These are phyloP conservation scores for Mucor indicus DNA, from an alignment of 371 early-diverging fungal genomes.

Conservation along the genomic window DNA sequence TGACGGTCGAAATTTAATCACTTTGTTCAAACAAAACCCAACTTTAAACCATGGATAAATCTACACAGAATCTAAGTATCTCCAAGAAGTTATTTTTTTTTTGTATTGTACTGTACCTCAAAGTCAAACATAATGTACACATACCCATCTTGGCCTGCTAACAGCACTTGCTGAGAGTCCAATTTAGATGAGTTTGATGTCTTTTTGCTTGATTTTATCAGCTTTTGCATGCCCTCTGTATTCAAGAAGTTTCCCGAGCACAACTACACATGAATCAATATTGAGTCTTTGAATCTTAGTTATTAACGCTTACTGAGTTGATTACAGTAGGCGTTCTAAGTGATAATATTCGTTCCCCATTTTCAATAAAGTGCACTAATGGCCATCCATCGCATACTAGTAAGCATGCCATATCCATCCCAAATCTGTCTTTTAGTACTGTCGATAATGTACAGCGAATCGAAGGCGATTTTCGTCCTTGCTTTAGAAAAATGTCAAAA, in stretches of 20 bases:
- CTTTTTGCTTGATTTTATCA: conserved; percentile 3
- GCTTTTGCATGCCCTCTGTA: conserved; percentile 5
- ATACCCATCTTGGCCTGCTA: conserved; percentile 45
- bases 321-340: conserved; percentile 30
- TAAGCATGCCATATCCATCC: conserved; percentile 30
- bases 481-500: conserved; percentile 9
- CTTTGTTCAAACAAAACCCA: conserved; percentile 27
- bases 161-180: conserved; percentile 29
- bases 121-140: conserved; percentile 43
- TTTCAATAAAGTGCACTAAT: conserved; percentile 38
- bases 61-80: conserved; percentile 7
- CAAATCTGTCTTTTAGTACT: conserved; percentile 31
- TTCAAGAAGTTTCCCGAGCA: conserved; percentile 41
- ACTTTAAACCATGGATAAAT: conserved; percentile 35
- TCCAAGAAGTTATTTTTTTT: not conserved
- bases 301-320: conserved; percentile 31
- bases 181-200: conserved; percentile 2
- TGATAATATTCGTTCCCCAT: conserved; percentile 26
- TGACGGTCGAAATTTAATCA: conserved; percentile 32
- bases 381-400: conserved; percentile 47
- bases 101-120: conserved; percentile 23
- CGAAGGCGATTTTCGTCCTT: conserved; percentile 27
- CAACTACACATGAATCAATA: conserved; percentile 20
- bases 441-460: conserved; percentile 40
- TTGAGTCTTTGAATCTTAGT: not conserved